These are phyloP conservation scores for Exophiala alcalophila DNA, from an alignment of 2,329 filamentous ascomycete species.

Conservation along the genomic window DNA sequence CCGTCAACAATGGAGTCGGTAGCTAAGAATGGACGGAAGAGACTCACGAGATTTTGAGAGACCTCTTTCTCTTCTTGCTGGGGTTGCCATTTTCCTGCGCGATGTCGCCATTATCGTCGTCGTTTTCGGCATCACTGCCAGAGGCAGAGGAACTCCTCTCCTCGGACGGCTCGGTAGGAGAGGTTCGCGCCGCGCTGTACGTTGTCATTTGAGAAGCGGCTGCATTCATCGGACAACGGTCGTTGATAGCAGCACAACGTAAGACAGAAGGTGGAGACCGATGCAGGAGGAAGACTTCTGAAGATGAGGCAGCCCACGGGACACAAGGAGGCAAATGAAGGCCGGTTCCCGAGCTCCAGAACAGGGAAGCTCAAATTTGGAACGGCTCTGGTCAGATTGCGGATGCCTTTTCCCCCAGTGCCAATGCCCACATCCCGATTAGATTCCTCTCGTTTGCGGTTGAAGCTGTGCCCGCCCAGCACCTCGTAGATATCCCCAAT, in stretches of 20 bases:
- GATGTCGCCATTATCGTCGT: slow-evolving; percentile 17
- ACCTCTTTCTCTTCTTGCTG: slow-evolving; percentile 58
- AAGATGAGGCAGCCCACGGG: slow-evolving; percentile 5
- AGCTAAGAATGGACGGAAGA: background rate
- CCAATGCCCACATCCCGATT: too few relatives aligned
- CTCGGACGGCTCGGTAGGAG: slow-evolving; percentile 22
- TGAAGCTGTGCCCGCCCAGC: too few relatives aligned
- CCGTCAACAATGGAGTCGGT: background rate
- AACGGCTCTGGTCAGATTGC: too few relatives aligned
- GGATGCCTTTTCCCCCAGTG: too few relatives aligned
- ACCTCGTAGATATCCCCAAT: too few relatives aligned
- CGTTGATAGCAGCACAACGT: background rate
- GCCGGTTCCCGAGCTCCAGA: slow-evolving; percentile 18
- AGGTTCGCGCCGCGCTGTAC: slow-evolving; percentile 15
- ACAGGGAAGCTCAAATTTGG: too few relatives aligned
- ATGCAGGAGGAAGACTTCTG: slow-evolving; percentile 1
- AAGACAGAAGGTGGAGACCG: slow-evolving; percentile 5
- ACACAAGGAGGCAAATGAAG: slow-evolving; percentile 3
- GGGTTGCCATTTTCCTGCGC: slow-evolving; percentile 10
- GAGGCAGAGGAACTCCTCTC: slow-evolving; percentile 23
- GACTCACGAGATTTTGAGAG: slow-evolving; percentile 30
- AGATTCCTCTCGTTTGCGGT: too few relatives aligned
- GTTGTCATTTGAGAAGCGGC: slow-evolving; percentile 17
- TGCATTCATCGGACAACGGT: background rate
- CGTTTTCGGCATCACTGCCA: slow-evolving; percentile 23